Conservation (phyloP, 1,139 yeast genomes). For the Zhuliangozyma parablackwelliae region DNA sequence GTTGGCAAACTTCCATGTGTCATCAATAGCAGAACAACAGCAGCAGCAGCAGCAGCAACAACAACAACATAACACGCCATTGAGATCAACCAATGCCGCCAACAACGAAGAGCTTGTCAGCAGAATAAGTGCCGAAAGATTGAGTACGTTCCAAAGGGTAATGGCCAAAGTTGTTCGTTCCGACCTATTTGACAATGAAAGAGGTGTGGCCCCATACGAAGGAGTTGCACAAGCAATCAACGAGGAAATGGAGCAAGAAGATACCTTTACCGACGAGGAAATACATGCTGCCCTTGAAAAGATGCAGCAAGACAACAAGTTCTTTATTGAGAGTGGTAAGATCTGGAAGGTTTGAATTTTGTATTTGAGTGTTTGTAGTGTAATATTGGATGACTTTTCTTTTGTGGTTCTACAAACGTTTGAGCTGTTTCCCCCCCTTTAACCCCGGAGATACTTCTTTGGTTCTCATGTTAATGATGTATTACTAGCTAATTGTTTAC, state of each 20-base stretch:
- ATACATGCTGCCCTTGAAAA: constrained; percentile 47
- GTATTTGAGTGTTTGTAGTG: too few relatives aligned
- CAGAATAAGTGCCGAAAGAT: constrained; percentile 47
- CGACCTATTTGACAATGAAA: constrained; percentile 42
- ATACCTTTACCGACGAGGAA: constrained; percentile 50
- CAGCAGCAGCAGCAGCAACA: constrained; percentile 2
- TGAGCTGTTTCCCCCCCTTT: too few relatives aligned
- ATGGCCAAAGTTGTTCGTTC: constrained; percentile 47
- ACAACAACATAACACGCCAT: constrained; percentile 13
- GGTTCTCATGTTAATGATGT: too few relatives aligned
- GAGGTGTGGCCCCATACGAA: constrained; percentile 42
- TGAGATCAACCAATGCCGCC: constrained; percentile 17
- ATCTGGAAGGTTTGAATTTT: constrained; percentile 22
- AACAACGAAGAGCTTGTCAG: constrained; percentile 8
- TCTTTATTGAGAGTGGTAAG: constrained; percentile 60
- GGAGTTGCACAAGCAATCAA: constrained; percentile 44
- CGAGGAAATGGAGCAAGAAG: constrained; percentile 57
- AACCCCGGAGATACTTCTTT: too few relatives aligned
- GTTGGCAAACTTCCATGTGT: constrained; percentile 19
- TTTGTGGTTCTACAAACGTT: too few relatives aligned
- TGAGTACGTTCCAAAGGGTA: constrained; percentile 37
- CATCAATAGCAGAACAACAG: constrained; percentile 3
- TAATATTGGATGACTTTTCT: too few relatives aligned
- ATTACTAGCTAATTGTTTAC: constrained; percentile 20
- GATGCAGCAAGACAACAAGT: constrained; percentile 53